phyloP scores from a whole-genome alignment of 2,329 filamentous ascomycete species.

The Diaporthe caulivora region DNA sequence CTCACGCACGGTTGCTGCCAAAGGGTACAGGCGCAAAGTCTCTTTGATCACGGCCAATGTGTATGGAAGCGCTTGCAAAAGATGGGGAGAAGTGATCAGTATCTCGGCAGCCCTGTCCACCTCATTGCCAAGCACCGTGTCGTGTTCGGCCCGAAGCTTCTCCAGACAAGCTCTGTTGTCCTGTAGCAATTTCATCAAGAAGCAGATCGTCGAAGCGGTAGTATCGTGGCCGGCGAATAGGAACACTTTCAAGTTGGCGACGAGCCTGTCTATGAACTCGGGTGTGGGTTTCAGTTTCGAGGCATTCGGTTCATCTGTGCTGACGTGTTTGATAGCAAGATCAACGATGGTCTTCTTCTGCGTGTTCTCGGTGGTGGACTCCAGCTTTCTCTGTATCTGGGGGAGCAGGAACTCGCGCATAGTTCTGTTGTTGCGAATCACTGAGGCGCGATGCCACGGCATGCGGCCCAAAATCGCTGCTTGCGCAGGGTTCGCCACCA shows the following conservation, averaged over 20 bases:
- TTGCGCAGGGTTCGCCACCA: not conserved
- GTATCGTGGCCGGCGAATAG: not conserved
- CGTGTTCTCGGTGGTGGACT: not conserved
- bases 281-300: not conserved
- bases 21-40: not conserved
- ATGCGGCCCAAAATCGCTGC: not conserved
- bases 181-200: not conserved
- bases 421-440: not conserved
- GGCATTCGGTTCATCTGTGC: not conserved
- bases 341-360: not conserved
- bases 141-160: not conserved
- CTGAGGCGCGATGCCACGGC: not conserved
- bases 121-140: not conserved
- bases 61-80: not conserved
- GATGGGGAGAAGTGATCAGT: not conserved
- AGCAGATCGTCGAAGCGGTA: not conserved
- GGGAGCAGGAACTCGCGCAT: not conserved
- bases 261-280: not conserved
- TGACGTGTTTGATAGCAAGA: not conserved
- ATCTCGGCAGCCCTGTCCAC: not conserved
- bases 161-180: not conserved
- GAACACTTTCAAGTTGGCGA: conserved; percentile 1
- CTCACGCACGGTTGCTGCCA: not conserved
- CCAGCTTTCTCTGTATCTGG: not conserved
- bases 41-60: not conserved